Base-by-base conservation (phyloP, 176 grass and related monocot species). In the Hyparrhenia diplandra region DNA sequence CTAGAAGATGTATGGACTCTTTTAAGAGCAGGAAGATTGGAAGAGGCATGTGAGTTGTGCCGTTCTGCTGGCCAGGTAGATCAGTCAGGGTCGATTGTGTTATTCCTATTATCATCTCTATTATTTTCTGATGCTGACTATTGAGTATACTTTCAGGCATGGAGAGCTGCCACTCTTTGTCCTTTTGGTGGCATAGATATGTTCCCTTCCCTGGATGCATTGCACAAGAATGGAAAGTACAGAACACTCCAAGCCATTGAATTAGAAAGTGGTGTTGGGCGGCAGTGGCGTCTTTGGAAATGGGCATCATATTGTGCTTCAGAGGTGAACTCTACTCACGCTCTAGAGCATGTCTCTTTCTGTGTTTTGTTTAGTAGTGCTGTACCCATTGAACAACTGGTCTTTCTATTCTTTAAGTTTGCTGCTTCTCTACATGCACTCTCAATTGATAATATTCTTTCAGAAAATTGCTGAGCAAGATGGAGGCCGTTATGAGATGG, bases 381-480 rank as follows among this genome's bases (percentile, higher is more conserved):
- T 37, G 29, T 74, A 34, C 10, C 40, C 81, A 41, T 66, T 76
- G 70, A 76, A 36, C 63, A 79, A 43, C 62, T 46, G 32, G 32
- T 70, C 5, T 79, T 35, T 84, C 78, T 27, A 29, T 83, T 62
- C 20, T 67, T 72, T 64, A 65, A 36, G 41, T 76, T 41, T 27
- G 21, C 27, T 80, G 64, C 27, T 85, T 82, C 81, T 13, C 4
- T 71, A 36, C 69, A 76, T 62, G 77, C 25, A 76, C 43, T 74
- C 42, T 58, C 40, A 74, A 76, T 87, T 71, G 23, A 69, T 84
- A 23, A 18, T 78, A 41, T 61, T 88, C 24, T 51, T 80, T 52
- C 81, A 98, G 95, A 98, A 95, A 95, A 98, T 98, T 74, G 90
- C 95, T 82, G 95, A 98, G 83, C 86, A 95, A 69, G 88, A 95